Evolutionary conservation across 2,329 filamentous ascomycete species (phyloP).

Genomic region (Xylariaceae sp.): DNA sequence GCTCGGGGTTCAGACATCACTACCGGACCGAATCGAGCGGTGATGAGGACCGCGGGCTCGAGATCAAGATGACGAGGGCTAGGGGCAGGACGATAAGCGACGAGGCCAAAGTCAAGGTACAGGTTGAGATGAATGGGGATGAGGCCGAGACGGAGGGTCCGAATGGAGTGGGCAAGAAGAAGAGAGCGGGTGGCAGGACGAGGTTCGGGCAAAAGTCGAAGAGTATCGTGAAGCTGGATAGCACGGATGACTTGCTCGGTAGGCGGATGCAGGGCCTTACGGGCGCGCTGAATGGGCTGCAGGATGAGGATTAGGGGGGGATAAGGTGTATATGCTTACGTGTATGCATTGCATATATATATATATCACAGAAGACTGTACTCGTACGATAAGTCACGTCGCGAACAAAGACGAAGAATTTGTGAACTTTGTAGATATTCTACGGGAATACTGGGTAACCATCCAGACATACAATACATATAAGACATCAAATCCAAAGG

Average conservation of each 20-base stretch:
- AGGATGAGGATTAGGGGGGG: constrained; percentile 33
- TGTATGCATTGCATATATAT: too few relatives aligned
- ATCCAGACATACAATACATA: too few relatives aligned
- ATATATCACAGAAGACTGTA: too few relatives aligned
- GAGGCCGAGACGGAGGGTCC: constrained; percentile 1
- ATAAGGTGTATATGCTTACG: too few relatives aligned
- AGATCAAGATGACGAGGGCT: constrained; percentile 67
- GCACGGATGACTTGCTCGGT: constrained; percentile 56
- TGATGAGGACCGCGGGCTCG: constrained; percentile 77
- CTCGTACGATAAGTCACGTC: too few relatives aligned
- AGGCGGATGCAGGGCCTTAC: constrained; percentile 58
- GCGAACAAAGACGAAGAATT: too few relatives aligned
- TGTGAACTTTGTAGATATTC: too few relatives aligned
- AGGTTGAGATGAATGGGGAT: constrained; percentile 17
- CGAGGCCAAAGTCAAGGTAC: constrained; percentile 16
- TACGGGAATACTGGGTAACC: too few relatives aligned
- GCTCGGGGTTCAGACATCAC: constrained; percentile 40
- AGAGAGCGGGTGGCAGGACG: constrained; percentile 21
- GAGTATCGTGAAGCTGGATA: constrained; percentile 53
- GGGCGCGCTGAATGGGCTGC: constrained; percentile 49
- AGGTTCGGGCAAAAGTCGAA: constrained; percentile 38
- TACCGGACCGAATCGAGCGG: constrained; percentile 62
- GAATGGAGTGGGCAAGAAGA: constrained; percentile 24
- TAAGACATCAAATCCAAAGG: too few relatives aligned
- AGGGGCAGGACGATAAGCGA: constrained; percentile 24